Base-by-base conservation (phyloP, 2,329 filamentous ascomycete genomes). In the Beauveria medogensis region DNA sequence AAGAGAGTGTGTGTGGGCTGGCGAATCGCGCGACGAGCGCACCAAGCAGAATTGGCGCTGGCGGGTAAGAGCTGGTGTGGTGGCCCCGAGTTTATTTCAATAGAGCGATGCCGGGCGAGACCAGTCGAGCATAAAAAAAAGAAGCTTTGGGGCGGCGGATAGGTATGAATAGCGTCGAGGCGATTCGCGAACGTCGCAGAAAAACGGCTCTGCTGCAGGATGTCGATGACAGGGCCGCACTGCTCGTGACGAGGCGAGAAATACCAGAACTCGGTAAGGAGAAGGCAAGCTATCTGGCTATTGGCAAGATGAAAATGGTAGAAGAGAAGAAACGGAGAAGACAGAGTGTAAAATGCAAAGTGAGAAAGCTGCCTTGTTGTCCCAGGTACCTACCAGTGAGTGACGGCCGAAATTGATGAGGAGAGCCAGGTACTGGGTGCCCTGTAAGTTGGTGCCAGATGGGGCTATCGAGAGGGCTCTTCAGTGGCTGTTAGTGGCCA, bases 361-460 rank as follows among this genome's bases (percentile, higher is more conserved):
- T 54, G 54, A 61, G 59, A 56, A 55, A 60, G 56, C 53, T 60
- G 52, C 54, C 43, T 59, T 20, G 55, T n/a, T 40, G 53, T 54
- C 18, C 58, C 50, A 63, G 55, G 51, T 53, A 48, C 47, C 58
- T 37, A 37, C 34, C 34, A 16, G 12, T 37, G 12, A 28, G 55
- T 50, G 30, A 44, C 37, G 56, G 47, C 56, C 30, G 56, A 44
- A 59, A 59, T 59, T 53, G 47, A 40, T 14, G 48, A 52, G 47
- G 4, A 18, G 16, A 22, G 43, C 54, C 40, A 37, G 57, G 26
- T 47, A 41, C 40, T 40, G 7, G 24, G 20, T 24, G 57, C 50
- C 48, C 57, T 54, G 57, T 26, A 53, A 41, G 28, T 48, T 22
- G 55, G 30, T 41, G 55, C 30, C 44, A 40, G 20, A 12, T 28